phyloP scores from a whole-genome alignment of 495 filamentous ascomycete species.

The Parachaetomium inaequale region DNA sequence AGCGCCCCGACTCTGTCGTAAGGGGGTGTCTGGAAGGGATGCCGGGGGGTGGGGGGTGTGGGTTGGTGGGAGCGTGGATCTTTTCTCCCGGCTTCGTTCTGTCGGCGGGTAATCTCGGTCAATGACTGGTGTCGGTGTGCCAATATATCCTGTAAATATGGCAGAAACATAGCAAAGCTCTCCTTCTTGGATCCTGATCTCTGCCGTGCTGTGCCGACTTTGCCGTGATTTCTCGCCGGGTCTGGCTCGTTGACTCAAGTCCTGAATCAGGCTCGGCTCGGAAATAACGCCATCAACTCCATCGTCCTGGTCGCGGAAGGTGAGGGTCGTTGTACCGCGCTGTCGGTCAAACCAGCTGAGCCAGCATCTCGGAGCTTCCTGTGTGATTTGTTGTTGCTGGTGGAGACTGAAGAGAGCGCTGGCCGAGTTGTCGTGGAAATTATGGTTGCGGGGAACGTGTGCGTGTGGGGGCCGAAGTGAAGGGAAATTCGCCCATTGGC shows the following conservation, averaged over 20 bases:
- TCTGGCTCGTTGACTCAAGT: background rate
- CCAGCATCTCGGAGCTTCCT: too few species aligned
- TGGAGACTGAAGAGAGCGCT: too few species aligned
- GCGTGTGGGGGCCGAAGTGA: background rate
- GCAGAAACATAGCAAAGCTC: background rate
- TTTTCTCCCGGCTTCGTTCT: background rate
- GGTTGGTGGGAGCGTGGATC: background rate
- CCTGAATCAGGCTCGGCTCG: background rate
- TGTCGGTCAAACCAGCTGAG: too few species aligned
- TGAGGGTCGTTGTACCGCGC: too few species aligned
- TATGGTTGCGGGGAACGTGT: background rate
- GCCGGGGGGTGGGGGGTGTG: background rate
- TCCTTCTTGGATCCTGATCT: background rate
- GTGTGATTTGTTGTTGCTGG: too few species aligned
- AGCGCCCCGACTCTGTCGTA: slow-evolving; percentile 37
- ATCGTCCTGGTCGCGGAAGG: too few species aligned
- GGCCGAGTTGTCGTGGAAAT: background rate
- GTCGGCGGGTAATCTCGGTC: background rate
- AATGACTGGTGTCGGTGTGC: background rate
- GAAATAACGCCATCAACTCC: background rate
- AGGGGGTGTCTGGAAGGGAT: background rate
- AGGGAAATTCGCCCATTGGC: background rate
- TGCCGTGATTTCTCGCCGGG: background rate
- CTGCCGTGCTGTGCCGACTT: background rate
- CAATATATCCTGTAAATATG: slow-evolving; percentile 11